phyloP scores from a whole-genome alignment of 2,329 filamentous ascomycete species.

The Calonectria pteridis region DNA sequence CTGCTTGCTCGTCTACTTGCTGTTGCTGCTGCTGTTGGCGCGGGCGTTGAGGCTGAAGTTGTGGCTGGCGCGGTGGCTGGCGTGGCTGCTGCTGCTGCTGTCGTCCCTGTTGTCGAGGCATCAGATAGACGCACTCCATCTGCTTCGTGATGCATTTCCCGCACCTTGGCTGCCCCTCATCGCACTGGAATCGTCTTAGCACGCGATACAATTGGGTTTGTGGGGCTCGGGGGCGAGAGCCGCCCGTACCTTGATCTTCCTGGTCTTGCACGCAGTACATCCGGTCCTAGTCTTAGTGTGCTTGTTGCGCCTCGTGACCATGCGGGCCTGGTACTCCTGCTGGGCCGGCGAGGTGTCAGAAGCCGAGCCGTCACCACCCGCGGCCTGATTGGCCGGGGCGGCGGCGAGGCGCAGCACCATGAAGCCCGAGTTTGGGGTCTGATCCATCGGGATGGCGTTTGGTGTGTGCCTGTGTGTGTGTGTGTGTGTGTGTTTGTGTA shows the following conservation, averaged over 20 bases:
- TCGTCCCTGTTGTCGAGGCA: background rate
- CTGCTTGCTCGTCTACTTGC: background rate
- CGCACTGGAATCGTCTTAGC: constrained; percentile 9
- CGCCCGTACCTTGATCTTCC: constrained; percentile 12
- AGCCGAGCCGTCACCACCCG: background rate
- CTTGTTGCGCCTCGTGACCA: background rate
- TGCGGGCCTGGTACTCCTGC: background rate
- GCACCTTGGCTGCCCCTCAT: background rate
- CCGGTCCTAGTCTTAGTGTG: background rate
- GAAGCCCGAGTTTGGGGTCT: background rate
- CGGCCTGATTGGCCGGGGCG: background rate
- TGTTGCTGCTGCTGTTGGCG: background rate
- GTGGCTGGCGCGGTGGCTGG: background rate
- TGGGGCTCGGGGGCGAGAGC: background rate
- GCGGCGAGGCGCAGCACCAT: background rate
- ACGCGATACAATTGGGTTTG: background rate
- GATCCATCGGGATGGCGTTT: background rate
- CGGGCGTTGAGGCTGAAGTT: background rate
- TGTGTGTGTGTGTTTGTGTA: too few species aligned
- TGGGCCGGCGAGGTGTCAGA: background rate
- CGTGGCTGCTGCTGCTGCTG: background rate
- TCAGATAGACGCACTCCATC: background rate
- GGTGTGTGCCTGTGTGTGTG: too few species aligned
- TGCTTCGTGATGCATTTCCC: background rate
- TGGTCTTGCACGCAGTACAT: background rate